phyloP scores from a whole-genome alignment of 352 stramenopile species.

The Phytopythium aichiense region DNA sequence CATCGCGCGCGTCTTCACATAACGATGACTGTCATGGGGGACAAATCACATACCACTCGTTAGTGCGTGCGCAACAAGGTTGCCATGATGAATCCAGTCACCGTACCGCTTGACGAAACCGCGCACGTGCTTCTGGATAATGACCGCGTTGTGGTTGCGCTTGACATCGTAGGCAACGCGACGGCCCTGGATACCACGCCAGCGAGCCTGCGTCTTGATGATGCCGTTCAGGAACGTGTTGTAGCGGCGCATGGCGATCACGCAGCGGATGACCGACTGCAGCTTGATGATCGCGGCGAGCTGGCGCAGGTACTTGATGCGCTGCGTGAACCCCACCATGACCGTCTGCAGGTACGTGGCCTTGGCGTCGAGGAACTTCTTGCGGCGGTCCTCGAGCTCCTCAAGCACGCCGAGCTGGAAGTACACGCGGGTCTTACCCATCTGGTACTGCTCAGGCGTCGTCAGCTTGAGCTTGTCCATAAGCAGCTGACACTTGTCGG shows the following conservation, averaged over 20 bases:
- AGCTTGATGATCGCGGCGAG: constrained; percentile 79
- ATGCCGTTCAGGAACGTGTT: constrained; percentile 76
- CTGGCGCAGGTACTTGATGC: constrained; percentile 75
- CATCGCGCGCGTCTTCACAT: constrained; percentile 59
- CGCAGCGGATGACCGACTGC: constrained; percentile 78
- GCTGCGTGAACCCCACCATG: constrained; percentile 72
- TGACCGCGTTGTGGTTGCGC: constrained; percentile 77
- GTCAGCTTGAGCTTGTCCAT: constrained; percentile 79
- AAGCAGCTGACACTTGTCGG: constrained; percentile 67
- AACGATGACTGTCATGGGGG: constrained; percentile 17
- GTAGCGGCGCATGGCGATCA: constrained; percentile 82
- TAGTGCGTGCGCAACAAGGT: not conserved
- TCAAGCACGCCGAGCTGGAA: constrained; percentile 83
- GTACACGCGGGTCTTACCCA: constrained; percentile 87
- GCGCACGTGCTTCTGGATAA: constrained; percentile 79
- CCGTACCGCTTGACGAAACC: constrained; percentile 58
- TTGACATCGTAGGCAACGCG: constrained; percentile 68
- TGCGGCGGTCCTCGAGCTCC: constrained; percentile 80
- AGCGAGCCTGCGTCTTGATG: constrained; percentile 55
- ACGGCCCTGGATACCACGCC: constrained; percentile 65
- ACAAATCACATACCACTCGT: not conserved
- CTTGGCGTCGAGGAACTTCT: constrained; percentile 83
- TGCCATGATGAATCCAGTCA: not conserved
- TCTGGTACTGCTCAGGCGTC: constrained; percentile 78
- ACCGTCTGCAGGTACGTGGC: constrained; percentile 71